phyloP scores from a whole-genome alignment of 257 asterid genomes.

The Cinchona pubescens region DNA sequence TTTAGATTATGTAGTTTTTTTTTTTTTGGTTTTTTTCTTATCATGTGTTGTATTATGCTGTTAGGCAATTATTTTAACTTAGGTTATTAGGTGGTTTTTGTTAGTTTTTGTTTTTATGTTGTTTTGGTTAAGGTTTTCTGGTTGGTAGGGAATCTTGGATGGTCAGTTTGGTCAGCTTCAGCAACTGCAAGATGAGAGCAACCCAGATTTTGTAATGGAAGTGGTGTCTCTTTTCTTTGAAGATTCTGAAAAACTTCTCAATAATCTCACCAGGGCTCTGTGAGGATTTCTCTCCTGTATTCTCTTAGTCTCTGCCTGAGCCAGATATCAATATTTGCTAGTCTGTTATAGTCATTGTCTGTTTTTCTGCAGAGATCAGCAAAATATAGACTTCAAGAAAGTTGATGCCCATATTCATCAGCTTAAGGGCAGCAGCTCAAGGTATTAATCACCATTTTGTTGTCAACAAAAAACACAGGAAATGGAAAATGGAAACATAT shows the following conservation, averaged over 20 bases:
- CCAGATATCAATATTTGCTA: neutral
- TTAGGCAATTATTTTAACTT: neutral
- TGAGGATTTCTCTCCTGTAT: constrained; percentile 28
- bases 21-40: neutral
- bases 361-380: constrained; percentile 45
- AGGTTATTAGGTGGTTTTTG: neutral
- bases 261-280: constrained; percentile 70
- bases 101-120: neutral
- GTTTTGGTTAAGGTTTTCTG: neutral
- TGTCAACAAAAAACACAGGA: neutral
- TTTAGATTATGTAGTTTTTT: neutral
- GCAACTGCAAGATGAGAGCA: constrained; percentile 81
- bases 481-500: neutral
- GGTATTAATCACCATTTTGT: constrained; percentile 32
- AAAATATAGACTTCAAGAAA: constrained; percentile 63
- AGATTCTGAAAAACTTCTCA: constrained; percentile 72
- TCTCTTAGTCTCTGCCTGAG: neutral
- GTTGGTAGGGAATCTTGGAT: constrained; percentile 71
- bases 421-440: constrained; percentile 90
- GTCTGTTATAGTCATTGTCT: neutral
- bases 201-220: constrained; percentile 74
- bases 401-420: constrained; percentile 88
- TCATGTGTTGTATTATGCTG: neutral
- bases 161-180: constrained; percentile 77
- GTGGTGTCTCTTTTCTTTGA: constrained; percentile 80